Base-by-base conservation (phyloP, 148 eudicot species). In the Camellia lanceoleosa region DNA sequence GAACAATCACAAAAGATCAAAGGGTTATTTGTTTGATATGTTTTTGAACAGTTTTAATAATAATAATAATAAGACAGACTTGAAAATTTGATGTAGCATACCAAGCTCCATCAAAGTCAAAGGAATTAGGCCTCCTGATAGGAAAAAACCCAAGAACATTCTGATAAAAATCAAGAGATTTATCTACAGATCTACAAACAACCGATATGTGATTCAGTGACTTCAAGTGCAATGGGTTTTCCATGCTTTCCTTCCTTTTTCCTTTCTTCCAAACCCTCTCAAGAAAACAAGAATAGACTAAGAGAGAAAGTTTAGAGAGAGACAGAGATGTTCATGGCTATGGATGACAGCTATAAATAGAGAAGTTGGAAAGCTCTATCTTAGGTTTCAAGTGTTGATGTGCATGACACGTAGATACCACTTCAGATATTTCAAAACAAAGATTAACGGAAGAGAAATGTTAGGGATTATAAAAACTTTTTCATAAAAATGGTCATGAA, bases 21-120 rank as follows among this genome's bases (percentile, higher is more conserved):
- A 78, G 19, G 51, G 51, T 47, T 47, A 4, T 47, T 6, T 47
- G 4, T 6, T 47, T 47, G 51, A 47, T 47, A 47, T 47, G 51
- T 47, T 47, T 30, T 47, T 47, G 51, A 47, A 47, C 51, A 47
- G 51, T 7, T 13, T 7, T 30, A 30, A 30, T 30, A 30, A 30
- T 30, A 30, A 30, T 30, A 30, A 30, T 30, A 30, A 30, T 30
- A 30, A 30, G 30, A 30, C 30, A 75, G 52, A 7, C 46, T 30
- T 15, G 3, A 49, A 77, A 8, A 47, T 18, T 61, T 30, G 30
- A 30, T 1, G 30, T 30, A 30, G 30, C 30, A 18, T 87, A 89
- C 92, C 92, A 89, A 67, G 90, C 92, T 79, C 92, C 92, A 47
- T 81, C 86, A 61, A 89, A 89, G 51, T 79, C 54, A 11, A 89